Evolutionary conservation across 148 eudicot species (phyloP).

Genomic region (Amaranthus cruentus): DNA sequence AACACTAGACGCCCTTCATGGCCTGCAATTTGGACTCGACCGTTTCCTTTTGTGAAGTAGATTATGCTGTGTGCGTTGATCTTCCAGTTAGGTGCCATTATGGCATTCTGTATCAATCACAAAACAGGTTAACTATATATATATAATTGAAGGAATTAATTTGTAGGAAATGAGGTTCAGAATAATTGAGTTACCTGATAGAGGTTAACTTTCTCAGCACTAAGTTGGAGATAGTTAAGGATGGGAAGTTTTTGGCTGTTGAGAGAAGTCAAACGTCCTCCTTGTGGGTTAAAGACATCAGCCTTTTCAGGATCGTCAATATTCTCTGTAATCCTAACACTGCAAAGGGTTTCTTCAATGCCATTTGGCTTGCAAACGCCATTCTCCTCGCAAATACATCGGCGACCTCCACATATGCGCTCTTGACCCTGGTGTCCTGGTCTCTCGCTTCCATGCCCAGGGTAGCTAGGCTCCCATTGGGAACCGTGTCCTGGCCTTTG

Average conservation of each 20-base stretch:
- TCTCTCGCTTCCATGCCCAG: slow-evolving; percentile 5
- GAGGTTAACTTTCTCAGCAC: slow-evolving; percentile 48
- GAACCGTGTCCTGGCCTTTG: no score
- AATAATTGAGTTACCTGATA: slow-evolving; percentile 31
- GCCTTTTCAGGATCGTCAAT: slow-evolving; percentile 32
- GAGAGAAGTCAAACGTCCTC: slow-evolving; percentile 43
- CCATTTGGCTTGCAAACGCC: slow-evolving; percentile 19
- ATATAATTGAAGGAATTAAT: neutral
- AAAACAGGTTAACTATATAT: neutral
- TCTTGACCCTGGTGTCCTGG: neutral
- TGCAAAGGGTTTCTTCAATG: slow-evolving; percentile 42
- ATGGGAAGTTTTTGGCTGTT: slow-evolving; percentile 49
- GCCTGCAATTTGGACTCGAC: slow-evolving; percentile 43
- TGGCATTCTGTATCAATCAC: slow-evolving; percentile 37
- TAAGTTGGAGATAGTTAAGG: slow-evolving; percentile 45
- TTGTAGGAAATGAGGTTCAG: neutral
- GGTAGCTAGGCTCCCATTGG: no score
- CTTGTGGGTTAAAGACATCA: slow-evolving; percentile 58
- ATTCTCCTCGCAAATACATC: neutral
- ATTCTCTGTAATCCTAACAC: slow-evolving; percentile 25
- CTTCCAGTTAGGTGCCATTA: slow-evolving; percentile 53
- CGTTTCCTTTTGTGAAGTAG: slow-evolving; percentile 45
- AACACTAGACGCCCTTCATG: slow-evolving; percentile 37
- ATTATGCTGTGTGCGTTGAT: slow-evolving; percentile 48
- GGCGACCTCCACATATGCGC: neutral